A percentile compares a stretch with the other conserved stretches of the same genome.
These are phyloP conservation scores for Neoboletus brunneissimus DNA, from an alignment of 768 basidiomycete species.

Conservation along the genomic window DNA sequence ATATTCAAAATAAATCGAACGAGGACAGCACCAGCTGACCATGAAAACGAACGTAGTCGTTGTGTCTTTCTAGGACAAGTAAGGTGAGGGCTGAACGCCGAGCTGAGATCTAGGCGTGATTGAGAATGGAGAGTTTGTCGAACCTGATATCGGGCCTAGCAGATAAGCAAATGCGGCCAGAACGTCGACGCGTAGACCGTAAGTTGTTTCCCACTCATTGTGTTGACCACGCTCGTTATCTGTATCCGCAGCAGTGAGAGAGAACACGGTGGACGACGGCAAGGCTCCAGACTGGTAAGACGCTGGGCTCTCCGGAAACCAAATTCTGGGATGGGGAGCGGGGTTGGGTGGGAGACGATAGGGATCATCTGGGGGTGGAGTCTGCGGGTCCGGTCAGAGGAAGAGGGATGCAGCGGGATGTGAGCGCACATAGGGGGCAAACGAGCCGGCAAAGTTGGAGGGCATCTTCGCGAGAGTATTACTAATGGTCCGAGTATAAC, in stretches of 20 bases:
- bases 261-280: constrained; percentile 49
- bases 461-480: neutral
- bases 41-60: constrained; percentile 77
- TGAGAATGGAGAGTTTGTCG: constrained; percentile 16
- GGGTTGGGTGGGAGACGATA: constrained; percentile 18
- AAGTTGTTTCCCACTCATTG: constrained; percentile 70
- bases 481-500: neutral
- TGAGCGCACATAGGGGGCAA: constrained; percentile 56
- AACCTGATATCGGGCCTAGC: constrained; percentile 71
- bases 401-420: neutral
- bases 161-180: constrained; percentile 64
- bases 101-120: neutral
- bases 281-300: constrained; percentile 74
- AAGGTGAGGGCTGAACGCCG: constrained; percentile 51
- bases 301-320: constrained; percentile 48
- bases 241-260: constrained; percentile 37
- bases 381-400: constrained; percentile 34
- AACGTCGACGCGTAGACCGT: constrained; percentile 64
- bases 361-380: constrained; percentile 59
- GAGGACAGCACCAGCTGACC: constrained; percentile 41
- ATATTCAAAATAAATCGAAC: constrained; percentile 6
- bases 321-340: constrained; percentile 39
- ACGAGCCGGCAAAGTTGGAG: constrained; percentile 38
- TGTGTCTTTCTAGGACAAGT: constrained; percentile 72
- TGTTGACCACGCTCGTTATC: constrained; percentile 39